These are phyloP conservation scores for Rosa lucieae DNA, from an alignment of 306 rosid genomes.

Conservation along the genomic window DNA sequence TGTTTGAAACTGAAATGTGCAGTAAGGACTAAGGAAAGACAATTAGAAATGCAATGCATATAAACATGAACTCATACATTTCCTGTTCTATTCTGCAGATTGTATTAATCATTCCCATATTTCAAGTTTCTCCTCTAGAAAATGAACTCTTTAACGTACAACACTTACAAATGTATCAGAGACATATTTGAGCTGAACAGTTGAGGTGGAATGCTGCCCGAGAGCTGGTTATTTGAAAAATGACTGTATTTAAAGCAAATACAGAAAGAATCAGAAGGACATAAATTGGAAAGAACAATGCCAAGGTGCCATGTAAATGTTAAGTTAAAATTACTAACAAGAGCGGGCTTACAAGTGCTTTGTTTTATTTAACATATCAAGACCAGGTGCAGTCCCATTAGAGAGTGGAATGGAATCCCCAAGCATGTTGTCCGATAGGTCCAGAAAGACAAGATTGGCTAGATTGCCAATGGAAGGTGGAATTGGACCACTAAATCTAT, in stretches of 20 bases:
- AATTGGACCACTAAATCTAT: conserved; percentile 33
- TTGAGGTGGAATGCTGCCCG: conserved; percentile 49
- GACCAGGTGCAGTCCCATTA: conserved; percentile 21
- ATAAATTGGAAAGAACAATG: neutral
- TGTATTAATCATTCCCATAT: neutral
- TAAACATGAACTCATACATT: neutral
- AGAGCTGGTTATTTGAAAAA: conserved; percentile 53
- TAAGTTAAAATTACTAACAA: neutral
- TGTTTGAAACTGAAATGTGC: neutral
- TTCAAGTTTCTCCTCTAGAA: neutral
- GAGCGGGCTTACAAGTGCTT: conserved; percentile 41
- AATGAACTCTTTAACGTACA: neutral
- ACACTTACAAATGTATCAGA: conserved; percentile 62
- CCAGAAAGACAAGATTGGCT: conserved; percentile 39
- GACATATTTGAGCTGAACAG: conserved; percentile 57
- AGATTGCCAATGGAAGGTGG: conserved; percentile 43
- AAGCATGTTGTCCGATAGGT: conserved; percentile 40
- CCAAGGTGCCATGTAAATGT: neutral
- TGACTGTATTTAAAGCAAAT: conserved; percentile 46
- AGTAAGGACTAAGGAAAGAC: neutral
- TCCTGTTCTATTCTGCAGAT: neutral
- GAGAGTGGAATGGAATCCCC: conserved; percentile 42
- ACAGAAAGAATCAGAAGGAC: neutral
- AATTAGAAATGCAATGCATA: neutral
- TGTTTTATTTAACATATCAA: conserved; percentile 28